Conservation (phyloP, 768 basidiomycete species). For the Hericium rajendrae region DNA sequence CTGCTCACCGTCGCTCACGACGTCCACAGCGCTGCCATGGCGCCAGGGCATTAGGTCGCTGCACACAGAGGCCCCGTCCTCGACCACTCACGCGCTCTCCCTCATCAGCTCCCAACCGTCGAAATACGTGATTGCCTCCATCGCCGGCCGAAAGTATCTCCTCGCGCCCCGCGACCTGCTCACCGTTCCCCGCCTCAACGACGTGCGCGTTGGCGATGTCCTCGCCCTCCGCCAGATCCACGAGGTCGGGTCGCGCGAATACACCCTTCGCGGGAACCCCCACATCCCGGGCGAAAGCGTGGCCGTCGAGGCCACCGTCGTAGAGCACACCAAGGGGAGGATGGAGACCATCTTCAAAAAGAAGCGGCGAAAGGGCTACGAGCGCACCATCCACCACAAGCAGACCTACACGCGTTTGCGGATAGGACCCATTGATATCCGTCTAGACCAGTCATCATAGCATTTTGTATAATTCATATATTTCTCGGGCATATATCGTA, state of each 20-base stretch:
- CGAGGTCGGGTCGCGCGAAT: conserved; percentile 93
- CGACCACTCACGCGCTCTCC: conserved; percentile 53
- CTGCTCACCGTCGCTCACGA: not conserved
- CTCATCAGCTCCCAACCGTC: conserved; percentile 87
- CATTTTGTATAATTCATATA: conserved; percentile 15
- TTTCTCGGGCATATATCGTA: not conserved
- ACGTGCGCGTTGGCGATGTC: conserved; percentile 77
- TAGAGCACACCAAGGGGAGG: conserved; percentile 93
- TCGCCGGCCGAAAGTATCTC: conserved; percentile 83
- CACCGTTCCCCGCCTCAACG: conserved; percentile 85
- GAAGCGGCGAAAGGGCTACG: conserved; percentile 97
- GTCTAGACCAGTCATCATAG: conserved; percentile 17
- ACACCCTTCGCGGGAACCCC: conserved; percentile 77
- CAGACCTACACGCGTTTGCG: conserved; percentile 93
- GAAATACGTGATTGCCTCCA: conserved; percentile 83
- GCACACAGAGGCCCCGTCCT: conserved; percentile 21
- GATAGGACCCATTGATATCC: conserved; percentile 69
- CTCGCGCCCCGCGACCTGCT: conserved; percentile 86
- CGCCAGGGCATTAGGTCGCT: conserved; percentile 17
- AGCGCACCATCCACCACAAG: conserved; percentile 88
- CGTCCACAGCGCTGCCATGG: not conserved
- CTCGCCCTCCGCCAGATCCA: conserved; percentile 78
- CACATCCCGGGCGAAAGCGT: conserved; percentile 56
- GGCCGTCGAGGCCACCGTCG: conserved; percentile 78
- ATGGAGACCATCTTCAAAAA: conserved; percentile 94